These are phyloP conservation scores for Exophiala xenobiotica DNA, from an alignment of 2,329 filamentous ascomycete species.

Conservation along the genomic window DNA sequence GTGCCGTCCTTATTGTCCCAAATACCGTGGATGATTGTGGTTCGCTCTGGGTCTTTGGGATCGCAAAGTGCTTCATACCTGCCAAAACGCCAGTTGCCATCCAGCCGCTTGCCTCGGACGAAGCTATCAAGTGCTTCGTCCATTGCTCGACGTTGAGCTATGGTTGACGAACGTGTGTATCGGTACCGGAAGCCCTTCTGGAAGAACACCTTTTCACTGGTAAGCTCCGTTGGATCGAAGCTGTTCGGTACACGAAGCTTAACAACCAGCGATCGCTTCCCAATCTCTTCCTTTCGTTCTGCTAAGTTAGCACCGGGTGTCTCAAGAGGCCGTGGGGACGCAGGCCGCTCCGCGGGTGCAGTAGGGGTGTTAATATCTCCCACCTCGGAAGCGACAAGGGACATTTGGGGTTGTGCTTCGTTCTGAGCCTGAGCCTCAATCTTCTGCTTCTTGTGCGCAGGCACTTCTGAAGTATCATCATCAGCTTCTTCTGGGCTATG, in stretches of 20 bases:
- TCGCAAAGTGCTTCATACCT: slow-evolving; percentile 17
- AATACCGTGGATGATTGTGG: slow-evolving; percentile 22
- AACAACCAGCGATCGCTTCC: background rate
- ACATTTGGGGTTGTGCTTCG: background rate
- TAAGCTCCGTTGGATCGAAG: slow-evolving; percentile 16
- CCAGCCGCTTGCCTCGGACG: slow-evolving; percentile 1
- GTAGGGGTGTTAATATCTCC: no score
- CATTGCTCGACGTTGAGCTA: slow-evolving; percentile 22
- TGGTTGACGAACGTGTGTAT: slow-evolving; percentile 20
- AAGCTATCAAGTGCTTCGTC: slow-evolving; percentile 15
- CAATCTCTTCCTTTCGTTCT: background rate
- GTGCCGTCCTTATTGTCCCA: slow-evolving; percentile 23
- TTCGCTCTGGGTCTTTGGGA: slow-evolving; percentile 12
- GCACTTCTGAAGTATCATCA: background rate
- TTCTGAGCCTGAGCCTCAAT: background rate
- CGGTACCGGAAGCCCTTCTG: slow-evolving; percentile 27
- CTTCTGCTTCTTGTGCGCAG: background rate
- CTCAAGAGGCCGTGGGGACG: no score
- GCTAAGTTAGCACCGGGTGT: no score
- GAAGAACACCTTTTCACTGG: slow-evolving; percentile 16
- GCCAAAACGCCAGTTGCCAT: slow-evolving; percentile 12
- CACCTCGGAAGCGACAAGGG: background rate
- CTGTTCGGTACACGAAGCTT: slow-evolving; percentile 5
- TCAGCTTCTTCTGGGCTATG: background rate
- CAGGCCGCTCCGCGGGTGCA: no score